Percentiles rank a stretch among this genome's conserved stretches.
phyloP scores from a whole-genome alignment of 257 asterid species.

The Gentiana dahurica region DNA sequence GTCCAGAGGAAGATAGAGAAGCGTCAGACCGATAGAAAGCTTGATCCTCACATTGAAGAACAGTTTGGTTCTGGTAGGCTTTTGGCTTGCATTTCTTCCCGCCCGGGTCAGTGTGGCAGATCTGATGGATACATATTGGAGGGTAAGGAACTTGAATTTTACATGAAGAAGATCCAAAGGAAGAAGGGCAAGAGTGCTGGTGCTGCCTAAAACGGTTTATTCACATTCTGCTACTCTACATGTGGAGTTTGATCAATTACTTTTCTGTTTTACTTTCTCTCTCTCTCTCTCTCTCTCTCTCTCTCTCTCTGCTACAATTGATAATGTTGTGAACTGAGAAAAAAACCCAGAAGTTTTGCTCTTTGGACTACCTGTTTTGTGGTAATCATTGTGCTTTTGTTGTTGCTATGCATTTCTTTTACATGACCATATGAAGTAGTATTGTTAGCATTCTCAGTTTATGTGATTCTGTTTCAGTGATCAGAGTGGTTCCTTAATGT shows the following conservation, averaged over 20 bases:
- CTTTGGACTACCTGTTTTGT: too few species aligned
- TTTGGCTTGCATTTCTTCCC: slow-evolving; percentile 43
- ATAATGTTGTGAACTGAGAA: too few species aligned
- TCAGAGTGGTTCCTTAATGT: too few species aligned
- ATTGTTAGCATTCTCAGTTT: too few species aligned
- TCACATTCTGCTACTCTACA: not conserved
- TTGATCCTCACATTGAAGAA: slow-evolving; percentile 44
- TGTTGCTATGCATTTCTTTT: too few species aligned
- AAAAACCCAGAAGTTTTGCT: too few species aligned
- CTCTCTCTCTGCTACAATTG: too few species aligned
- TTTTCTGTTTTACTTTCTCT: not conserved
- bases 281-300: too few species aligned
- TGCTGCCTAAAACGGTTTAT: not conserved
- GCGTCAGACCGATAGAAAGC: slow-evolving; percentile 27
- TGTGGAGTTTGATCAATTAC: not conserved
- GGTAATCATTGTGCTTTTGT: too few species aligned
- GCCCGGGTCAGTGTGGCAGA: slow-evolving; percentile 56
- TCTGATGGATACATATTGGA: slow-evolving; percentile 33
- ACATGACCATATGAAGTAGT: too few species aligned
- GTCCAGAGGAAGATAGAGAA: slow-evolving; percentile 36
- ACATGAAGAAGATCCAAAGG: slow-evolving; percentile 17
- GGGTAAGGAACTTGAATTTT: slow-evolving; percentile 16
- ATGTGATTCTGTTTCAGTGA: too few species aligned
- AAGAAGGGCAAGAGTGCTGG: slow-evolving; percentile 18
- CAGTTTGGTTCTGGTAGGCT: slow-evolving; percentile 41